Evolutionary conservation across 371 early-diverging fungal genomes (phyloP).

Genomic region (Zychaea mexicana): DNA sequence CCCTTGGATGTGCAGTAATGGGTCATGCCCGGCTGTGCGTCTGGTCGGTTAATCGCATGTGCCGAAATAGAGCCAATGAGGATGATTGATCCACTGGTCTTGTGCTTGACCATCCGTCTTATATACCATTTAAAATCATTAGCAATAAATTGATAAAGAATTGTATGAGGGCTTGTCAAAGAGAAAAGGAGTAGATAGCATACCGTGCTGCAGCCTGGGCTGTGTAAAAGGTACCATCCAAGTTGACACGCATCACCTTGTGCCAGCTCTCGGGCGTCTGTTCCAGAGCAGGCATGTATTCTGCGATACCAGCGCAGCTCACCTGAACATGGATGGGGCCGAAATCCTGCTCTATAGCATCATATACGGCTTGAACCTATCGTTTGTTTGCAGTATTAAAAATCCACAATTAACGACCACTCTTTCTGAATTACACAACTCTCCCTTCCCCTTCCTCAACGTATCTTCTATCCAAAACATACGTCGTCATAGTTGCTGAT

Average conservation of each 20-base stretch:
- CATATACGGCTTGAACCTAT: slow-evolving; percentile 24
- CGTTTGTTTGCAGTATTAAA: too few relatives aligned
- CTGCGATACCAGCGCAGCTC: slow-evolving; percentile 29
- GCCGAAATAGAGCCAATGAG: slow-evolving; percentile 28
- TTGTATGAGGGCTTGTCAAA: too few relatives aligned
- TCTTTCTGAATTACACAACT: background rate
- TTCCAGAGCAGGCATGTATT: slow-evolving; percentile 23
- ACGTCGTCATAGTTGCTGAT: slow-evolving; percentile 27
- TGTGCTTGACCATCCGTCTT: slow-evolving; percentile 25
- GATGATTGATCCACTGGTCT: slow-evolving; percentile 21
- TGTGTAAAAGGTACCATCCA: slow-evolving; percentile 32
- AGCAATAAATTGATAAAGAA: too few relatives aligned
- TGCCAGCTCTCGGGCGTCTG: slow-evolving; percentile 28
- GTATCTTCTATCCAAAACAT: background rate
- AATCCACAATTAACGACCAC: too few relatives aligned
- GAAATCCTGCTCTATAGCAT: slow-evolving; percentile 17
- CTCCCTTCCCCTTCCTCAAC: background rate
- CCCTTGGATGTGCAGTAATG: slow-evolving; percentile 29
- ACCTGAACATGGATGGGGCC: slow-evolving; percentile 31
- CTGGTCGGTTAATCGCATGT: slow-evolving; percentile 28
- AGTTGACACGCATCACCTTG: slow-evolving; percentile 27
- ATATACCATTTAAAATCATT: too few relatives aligned
- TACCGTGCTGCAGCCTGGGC: slow-evolving; percentile 35
- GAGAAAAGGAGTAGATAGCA: too few relatives aligned
- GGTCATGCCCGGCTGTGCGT: slow-evolving; percentile 21